phyloP scores from a whole-genome alignment of 2,329 filamentous ascomycete genomes.

The Pleurostoma richardsiae region DNA sequence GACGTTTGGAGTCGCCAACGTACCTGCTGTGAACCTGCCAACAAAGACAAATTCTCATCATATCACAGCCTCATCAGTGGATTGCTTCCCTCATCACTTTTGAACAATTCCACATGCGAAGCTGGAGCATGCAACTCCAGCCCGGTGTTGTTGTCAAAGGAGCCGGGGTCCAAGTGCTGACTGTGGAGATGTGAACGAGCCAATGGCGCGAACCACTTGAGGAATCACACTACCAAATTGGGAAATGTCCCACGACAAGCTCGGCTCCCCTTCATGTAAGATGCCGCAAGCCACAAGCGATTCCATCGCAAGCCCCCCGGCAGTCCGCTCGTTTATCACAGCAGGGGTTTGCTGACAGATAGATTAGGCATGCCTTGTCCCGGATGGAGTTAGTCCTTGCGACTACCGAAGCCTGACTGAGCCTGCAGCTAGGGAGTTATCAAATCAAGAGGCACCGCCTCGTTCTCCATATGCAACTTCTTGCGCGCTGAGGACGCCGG shows the following conservation, averaged over 20 bases:
- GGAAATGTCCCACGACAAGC: not conserved
- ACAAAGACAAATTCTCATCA: too few species aligned
- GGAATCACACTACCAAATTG: not conserved
- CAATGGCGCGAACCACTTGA: not conserved
- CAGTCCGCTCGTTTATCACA: too few species aligned
- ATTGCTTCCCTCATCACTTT: too few species aligned
- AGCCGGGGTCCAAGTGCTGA: too few species aligned
- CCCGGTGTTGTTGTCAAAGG: too few species aligned
- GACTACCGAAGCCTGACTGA: not conserved
- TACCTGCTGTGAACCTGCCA: too few species aligned
- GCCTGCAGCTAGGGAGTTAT: not conserved
- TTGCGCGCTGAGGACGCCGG: too few species aligned
- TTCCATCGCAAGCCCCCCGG: not conserved
- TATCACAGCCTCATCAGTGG: too few species aligned
- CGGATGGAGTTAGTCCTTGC: not conserved
- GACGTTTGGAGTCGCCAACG: too few species aligned
- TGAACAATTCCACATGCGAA: too few species aligned
- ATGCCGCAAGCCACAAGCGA: not conserved
- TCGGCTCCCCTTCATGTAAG: constrained; percentile 1
- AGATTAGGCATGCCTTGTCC: not conserved
- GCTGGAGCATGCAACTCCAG: too few species aligned
- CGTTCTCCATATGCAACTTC: too few species aligned
- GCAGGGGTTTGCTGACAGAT: not conserved
- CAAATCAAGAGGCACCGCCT: not conserved
- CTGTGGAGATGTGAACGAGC: not conserved